phyloP scores from a whole-genome alignment of 2,329 filamentous ascomycete genomes.

The Colletotrichum nymphaeae region DNA sequence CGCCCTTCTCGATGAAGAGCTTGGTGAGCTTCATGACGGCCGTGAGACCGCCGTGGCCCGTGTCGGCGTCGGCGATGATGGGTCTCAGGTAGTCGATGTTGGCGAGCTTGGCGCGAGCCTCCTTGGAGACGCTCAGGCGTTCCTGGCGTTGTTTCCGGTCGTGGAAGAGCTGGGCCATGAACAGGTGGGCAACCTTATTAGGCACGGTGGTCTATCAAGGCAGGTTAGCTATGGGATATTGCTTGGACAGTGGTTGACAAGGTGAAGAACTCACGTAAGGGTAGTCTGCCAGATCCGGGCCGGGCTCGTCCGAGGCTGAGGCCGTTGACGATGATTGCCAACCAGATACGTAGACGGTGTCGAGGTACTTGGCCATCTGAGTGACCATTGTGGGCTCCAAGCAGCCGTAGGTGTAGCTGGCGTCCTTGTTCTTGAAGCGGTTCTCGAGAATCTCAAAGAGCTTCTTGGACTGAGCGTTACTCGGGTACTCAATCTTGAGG shows the following conservation, averaged over 20 bases:
- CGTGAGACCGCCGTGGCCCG: slow-evolving; percentile 96
- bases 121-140: slow-evolving; percentile 80
- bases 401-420: slow-evolving; percentile 96
- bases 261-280: slow-evolving; percentile 74
- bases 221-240: slow-evolving; percentile 4
- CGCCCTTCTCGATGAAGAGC: slow-evolving; percentile 95
- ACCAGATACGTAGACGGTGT: slow-evolving; percentile 98
- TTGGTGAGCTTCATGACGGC: slow-evolving; percentile 99
- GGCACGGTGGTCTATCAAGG: slow-evolving; percentile 86
- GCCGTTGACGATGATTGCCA: slow-evolving; percentile 99
- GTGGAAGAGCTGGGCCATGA: slow-evolving; percentile 99
- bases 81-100: slow-evolving; percentile 95
- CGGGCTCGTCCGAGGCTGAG: slow-evolving; percentile 93
- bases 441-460: slow-evolving; percentile 90
- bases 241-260: background rate
- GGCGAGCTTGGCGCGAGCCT: slow-evolving; percentile 76
- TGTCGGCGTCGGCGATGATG: slow-evolving; percentile 97
- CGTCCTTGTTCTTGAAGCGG: slow-evolving; percentile 87
- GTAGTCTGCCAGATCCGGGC: slow-evolving; percentile 97
- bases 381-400: slow-evolving; percentile 98
- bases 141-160: slow-evolving; percentile 99
- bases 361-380: slow-evolving; percentile 98
- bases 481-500: slow-evolving; percentile 90
- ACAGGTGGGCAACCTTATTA: slow-evolving; percentile 97
- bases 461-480: slow-evolving; percentile 92